These are phyloP conservation scores for Aphanomyces invadans DNA, from an alignment of 352 stramenopile species.

Conservation along the genomic window DNA sequence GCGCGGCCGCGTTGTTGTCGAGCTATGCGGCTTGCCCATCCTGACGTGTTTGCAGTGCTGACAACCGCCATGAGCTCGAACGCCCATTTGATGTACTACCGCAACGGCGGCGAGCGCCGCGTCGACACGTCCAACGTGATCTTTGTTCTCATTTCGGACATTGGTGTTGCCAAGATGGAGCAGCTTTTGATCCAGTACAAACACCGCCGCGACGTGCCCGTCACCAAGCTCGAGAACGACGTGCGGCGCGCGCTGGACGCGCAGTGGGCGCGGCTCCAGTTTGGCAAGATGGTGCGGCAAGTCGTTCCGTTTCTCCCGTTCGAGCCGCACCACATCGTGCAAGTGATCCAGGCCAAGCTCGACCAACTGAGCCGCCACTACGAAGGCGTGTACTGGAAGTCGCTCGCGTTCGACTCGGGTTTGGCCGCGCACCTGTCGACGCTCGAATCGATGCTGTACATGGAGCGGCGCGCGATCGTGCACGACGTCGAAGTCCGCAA, in stretches of 20 bases:
- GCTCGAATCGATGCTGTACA: slow-evolving; percentile 66
- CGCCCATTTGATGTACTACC: slow-evolving; percentile 70
- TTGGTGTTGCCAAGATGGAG: slow-evolving; percentile 77
- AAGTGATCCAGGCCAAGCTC: slow-evolving; percentile 80
- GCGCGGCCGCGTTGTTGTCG: no score
- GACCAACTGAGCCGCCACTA: slow-evolving; percentile 66
- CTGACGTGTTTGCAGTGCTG: slow-evolving; percentile 48
- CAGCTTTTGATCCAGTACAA: slow-evolving; percentile 77
- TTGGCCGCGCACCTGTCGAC: slow-evolving; percentile 63
- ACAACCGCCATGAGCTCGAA: slow-evolving; percentile 67
- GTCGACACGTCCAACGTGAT: slow-evolving; percentile 76
- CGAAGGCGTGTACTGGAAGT: slow-evolving; percentile 63
- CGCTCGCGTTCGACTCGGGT: slow-evolving; percentile 54
- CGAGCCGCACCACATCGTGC: slow-evolving; percentile 65
- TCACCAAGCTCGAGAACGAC: slow-evolving; percentile 49
- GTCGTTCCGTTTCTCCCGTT: slow-evolving; percentile 86
- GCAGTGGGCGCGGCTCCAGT: slow-evolving; percentile 83
- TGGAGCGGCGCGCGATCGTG: slow-evolving; percentile 46
- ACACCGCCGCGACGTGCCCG: slow-evolving; percentile 55
- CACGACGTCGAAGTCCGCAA: slow-evolving; percentile 39
- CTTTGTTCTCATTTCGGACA: slow-evolving; percentile 86
- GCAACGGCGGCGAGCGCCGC: slow-evolving; percentile 48
- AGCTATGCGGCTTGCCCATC: no score
- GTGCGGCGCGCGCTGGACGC: slow-evolving; percentile 73
- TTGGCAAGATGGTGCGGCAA: slow-evolving; percentile 60